Percentiles rank a stretch among this genome's conserved stretches.
Evolutionary conservation across 1,139 yeast genomes (phyloP).

Genomic region (Suhomyces bokatorum): DNA sequence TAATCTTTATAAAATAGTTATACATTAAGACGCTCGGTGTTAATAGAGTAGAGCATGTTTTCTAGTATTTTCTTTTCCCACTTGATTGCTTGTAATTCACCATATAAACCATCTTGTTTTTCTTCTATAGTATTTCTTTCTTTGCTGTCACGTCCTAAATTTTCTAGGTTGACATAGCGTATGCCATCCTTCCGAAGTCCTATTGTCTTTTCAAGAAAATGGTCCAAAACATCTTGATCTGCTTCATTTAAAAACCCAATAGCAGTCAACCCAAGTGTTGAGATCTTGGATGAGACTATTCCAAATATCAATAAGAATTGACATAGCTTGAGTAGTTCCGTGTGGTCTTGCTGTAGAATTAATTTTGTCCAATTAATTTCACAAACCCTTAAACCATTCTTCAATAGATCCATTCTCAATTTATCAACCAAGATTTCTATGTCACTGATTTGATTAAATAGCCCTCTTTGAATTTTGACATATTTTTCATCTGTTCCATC

Average conservation of each 20-base stretch:
- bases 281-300: conserved; percentile 21
- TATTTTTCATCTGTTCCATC: background rate
- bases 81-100: conserved; percentile 19
- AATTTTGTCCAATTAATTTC: conserved; percentile 15
- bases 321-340: conserved; percentile 20
- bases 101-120: conserved; percentile 15
- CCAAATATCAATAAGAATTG: conserved; percentile 24
- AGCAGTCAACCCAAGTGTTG: conserved; percentile 22
- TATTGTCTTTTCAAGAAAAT: background rate
- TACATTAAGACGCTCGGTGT: background rate
- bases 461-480: background rate
- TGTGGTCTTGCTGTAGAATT: conserved; percentile 19
- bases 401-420: background rate
- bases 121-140: background rate
- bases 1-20: background rate
- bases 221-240: background rate
- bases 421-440: background rate
- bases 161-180: background rate
- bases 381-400: background rate
- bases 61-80: conserved; percentile 28
- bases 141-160: background rate
- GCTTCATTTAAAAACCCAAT: background rate
- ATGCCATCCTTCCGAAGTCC: conserved; percentile 4
- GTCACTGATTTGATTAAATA: background rate
- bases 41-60: conserved; percentile 5